phyloP scores from a whole-genome alignment of 306 rosid species.

The Trifolium repens region DNA sequence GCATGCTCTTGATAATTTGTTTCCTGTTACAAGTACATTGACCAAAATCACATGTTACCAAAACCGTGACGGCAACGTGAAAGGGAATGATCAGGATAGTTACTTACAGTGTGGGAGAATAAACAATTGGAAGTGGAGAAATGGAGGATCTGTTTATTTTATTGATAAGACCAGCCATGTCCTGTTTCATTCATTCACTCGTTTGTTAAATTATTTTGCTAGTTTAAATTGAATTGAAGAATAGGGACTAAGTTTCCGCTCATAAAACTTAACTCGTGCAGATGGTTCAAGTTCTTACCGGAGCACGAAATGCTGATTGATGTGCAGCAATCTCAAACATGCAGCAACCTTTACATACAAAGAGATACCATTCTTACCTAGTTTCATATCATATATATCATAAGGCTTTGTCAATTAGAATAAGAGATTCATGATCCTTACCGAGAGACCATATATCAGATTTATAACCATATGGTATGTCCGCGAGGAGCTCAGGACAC shows the following conservation, averaged over 20 bases:
- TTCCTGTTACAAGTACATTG: conserved; percentile 59
- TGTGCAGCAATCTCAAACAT: conserved; percentile 94
- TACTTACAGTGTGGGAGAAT: conserved; percentile 88
- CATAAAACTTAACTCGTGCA: conserved; percentile 36
- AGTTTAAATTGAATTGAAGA: conserved; percentile 21
- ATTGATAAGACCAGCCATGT: conserved; percentile 90
- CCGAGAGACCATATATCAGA: conserved; percentile 98
- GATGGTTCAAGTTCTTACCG: conserved; percentile 61
- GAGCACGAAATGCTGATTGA: conserved; percentile 91
- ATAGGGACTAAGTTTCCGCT: conserved; percentile 23
- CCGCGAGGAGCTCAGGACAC: conserved; percentile 96
- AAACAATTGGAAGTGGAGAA: conserved; percentile 93
- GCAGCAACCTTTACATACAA: conserved; percentile 74
- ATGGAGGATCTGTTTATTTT: conserved; percentile 88
- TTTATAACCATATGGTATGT: conserved; percentile 87
- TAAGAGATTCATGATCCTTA: conserved; percentile 48
- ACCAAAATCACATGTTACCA: neutral
- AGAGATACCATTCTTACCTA: conserved; percentile 38
- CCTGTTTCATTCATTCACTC: conserved; percentile 65
- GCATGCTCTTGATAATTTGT: conserved; percentile 94
- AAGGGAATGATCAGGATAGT: conserved; percentile 2
- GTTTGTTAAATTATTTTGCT: conserved; percentile 21
- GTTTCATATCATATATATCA: conserved; percentile 27
- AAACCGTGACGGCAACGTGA: neutral
- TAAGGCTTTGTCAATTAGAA: conserved; percentile 37